Conservation (phyloP, 495 filamentous ascomycete genomes). For the Neohortaea acidophila region DNA sequence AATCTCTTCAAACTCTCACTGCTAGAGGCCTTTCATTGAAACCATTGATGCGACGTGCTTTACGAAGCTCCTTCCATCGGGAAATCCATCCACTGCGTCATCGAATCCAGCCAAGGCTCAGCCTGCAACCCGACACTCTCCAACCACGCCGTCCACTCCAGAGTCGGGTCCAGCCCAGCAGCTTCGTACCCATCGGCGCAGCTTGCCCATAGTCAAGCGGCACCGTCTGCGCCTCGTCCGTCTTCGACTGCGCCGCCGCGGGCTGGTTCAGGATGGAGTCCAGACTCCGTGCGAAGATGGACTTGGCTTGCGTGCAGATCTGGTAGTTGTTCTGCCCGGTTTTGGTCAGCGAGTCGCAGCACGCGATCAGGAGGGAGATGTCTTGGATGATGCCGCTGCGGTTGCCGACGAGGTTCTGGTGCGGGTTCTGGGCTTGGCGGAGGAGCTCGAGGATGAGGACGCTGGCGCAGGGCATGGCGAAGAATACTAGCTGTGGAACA, state of each 20-base stretch:
- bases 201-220: no score
- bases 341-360: not conserved
- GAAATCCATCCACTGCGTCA: not conserved
- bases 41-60: no score
- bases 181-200: no score
- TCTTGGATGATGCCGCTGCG: conserved; percentile 2
- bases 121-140: not conserved
- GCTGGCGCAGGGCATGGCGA: conserved; percentile 1
- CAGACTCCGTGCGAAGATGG: not conserved
- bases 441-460: not conserved
- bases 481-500: not conserved
- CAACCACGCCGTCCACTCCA: not conserved
- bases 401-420: not conserved
- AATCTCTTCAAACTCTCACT: no score
- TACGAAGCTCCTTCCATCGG: no score
- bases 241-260: no score
- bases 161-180: no score
- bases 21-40: no score
- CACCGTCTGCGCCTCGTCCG: no score
- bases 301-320: not conserved
- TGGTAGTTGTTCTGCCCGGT: not conserved
- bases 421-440: not conserved
- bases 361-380: not conserved
- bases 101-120: not conserved
- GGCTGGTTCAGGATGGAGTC: not conserved